Conservation (phyloP, 192 early-diverging fungal species). For the Spizellomyces punctatus region DNA sequence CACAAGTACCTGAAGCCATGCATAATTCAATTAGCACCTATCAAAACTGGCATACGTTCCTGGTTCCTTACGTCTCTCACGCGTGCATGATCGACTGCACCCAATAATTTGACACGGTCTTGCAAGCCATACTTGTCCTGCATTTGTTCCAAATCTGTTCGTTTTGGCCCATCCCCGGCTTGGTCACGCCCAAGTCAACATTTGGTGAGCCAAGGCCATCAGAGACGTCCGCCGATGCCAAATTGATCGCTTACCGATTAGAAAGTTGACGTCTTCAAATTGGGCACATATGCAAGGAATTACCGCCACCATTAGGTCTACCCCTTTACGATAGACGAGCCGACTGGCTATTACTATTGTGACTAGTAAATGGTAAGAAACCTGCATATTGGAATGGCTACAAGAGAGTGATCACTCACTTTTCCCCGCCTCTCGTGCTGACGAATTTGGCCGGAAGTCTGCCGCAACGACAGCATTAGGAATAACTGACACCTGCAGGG, state of each 20-base stretch:
- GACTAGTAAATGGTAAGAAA: constrained; percentile 50
- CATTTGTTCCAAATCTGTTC: constrained; percentile 98
- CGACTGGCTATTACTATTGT: constrained; percentile 94
- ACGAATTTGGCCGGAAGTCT: constrained; percentile 83
- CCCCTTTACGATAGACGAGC: constrained; percentile 93
- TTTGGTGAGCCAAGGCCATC: neutral
- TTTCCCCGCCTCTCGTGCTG: constrained; percentile 45
- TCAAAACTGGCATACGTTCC: neutral
- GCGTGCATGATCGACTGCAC: constrained; percentile 77
- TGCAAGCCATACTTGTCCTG: constrained; percentile 89
- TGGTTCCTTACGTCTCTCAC: constrained; percentile 69
- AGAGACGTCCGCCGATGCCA: neutral
- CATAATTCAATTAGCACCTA: neutral
- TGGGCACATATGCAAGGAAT: constrained; percentile 89
- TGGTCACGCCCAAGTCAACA: neutral
- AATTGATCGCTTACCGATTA: constrained; percentile 70
- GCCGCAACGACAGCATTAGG: constrained; percentile 97
- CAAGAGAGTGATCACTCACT: neutral
- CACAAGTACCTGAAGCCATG: constrained; percentile 57
- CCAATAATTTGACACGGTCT: constrained; percentile 88
- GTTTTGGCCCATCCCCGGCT: constrained; percentile 93
- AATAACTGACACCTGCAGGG: constrained; percentile 89
- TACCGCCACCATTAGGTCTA: constrained; percentile 86
- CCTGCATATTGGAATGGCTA: neutral
- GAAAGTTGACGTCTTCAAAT: constrained; percentile 80